A percentile compares a stretch with the other conserved stretches of the same genome.
phyloP scores from a whole-genome alignment of 352 stramenopile genomes.

The Globisporangium nunn region DNA sequence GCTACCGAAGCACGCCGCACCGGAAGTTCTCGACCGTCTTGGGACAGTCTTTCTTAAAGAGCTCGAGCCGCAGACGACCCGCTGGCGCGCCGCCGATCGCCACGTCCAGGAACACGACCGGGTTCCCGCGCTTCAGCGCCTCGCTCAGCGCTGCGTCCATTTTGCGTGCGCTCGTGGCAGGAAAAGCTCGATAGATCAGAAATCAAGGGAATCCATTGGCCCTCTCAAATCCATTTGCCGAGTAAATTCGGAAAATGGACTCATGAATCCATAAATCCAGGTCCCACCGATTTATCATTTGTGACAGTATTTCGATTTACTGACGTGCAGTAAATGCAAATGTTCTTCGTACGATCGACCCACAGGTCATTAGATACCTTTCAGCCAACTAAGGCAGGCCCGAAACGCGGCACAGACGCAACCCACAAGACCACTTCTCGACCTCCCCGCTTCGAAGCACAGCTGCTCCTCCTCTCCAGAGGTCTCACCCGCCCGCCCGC shows the following conservation, averaged over 20 bases:
- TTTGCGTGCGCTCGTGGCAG: background rate
- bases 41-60: slow-evolving; percentile 94
- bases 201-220: background rate
- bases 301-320: background rate
- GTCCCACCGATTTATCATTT: background rate
- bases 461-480: background rate
- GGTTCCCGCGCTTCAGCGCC: slow-evolving; percentile 90
- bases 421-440: no score
- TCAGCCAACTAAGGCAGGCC: no score
- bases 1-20: slow-evolving; percentile 13
- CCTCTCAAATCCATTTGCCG: background rate
- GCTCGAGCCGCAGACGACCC: slow-evolving; percentile 92
- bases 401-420: no score
- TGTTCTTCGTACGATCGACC: background rate
- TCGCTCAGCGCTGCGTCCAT: slow-evolving; percentile 89
- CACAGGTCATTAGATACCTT: background rate
- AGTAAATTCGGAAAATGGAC: background rate
- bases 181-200: background rate
- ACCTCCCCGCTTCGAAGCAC: background rate
- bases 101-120: slow-evolving; percentile 95
- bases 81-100: slow-evolving; percentile 80
- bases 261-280: background rate
- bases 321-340: background rate
- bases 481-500: background rate
- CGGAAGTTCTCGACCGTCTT: slow-evolving; percentile 97